Base-by-base conservation (phyloP, 768 basidiomycete genomes). In the Rhodocollybia butyracea region DNA sequence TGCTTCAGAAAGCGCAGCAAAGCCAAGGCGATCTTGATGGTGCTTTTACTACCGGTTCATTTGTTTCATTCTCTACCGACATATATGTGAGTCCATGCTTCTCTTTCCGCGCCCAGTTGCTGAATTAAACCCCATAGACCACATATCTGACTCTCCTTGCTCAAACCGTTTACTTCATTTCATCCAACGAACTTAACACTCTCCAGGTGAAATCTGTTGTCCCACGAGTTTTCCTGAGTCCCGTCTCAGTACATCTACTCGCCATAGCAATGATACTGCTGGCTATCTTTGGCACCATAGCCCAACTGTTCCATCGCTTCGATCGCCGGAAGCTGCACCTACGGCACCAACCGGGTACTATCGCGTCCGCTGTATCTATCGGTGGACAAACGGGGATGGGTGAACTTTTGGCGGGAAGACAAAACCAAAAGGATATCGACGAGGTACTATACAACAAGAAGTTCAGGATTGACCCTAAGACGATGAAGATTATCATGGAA, bases 331-430 rank as follows among this genome's bases (percentile, higher is more conserved):
- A 70, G 40, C 70, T 85, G 27, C 68, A 67, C 17, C 68, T 83
- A 30, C 70, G 68, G 29, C 79, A 80, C 58, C 68, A 73, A 46
- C 79, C 80, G 0, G 79, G 82, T 17, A 83, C 83, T 4, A 78
- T 84, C 50, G 82, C 80, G 21, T 79, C 80, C 11, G 82, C 82
- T 12, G 76, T 81, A 12, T 75, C 78, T 36, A 76, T 83, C 57
- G 79, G 79, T 10, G 81, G 75, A 6, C 75, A 77, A 58, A 80
- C 79, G 3, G 74, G 72, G 27, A 71, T 82, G 59, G 79, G 74
- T 10, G 66, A 74, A 8, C 68, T 80, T 45, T 69, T 81, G 3
- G 72, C 73, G 5, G 55, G 45, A n/a, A 56, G 46, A 47, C 39
- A 40, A 21, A 46, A 54, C 15, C 29, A 70, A 42, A 76, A 78